Evolutionary conservation across 257 asterid species (phyloP), one percentile per base, ranked within the genome.

Genomic region (Salvia hispanica): DNA sequence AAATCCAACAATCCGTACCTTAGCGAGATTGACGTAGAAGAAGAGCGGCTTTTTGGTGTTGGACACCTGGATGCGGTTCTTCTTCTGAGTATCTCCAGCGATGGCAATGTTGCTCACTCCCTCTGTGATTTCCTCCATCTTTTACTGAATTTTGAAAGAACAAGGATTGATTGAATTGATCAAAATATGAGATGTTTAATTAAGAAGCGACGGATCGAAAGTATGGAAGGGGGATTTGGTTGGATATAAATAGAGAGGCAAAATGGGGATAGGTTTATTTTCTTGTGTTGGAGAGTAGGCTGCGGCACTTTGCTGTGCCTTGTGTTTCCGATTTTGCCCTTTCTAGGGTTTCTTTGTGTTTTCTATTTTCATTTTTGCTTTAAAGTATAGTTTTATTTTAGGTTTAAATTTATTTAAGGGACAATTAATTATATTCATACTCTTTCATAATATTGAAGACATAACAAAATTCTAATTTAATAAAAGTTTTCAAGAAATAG

Each of bases 21-120:
- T 88, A 55, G 92, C 84, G 69, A 88, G 95, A 54, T n/a, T 88
- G 81, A 88, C 92, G 71, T 85, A 88, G 81, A 88, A 88, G 74
- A 88, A 85, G 40, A 88, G 83, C 51, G 95, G 88, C 61, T 84
- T 85, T 60, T 85, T 85, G 51, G 95, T 83, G 74, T 82, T 83
- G 48, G 95, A 88, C 66, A 88, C 95, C 72, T 85, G 95, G 72
- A 88, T 84, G 40, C 92, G 85, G 54, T 88, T 88, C 84, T 73
- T 88, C 74, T 84, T 88, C 60, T 72, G 82, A 33, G 74, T 18
- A 60, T 81, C 85, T 0, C 74, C 76, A 43, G 66, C 52, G 66
- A 85, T 73, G 84, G 60, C 74, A 40, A 88, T 71, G 79, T 79
- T 80, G 72, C 54, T 85, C 46, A 88, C 85, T 57, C 79, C 84